A percentile compares a stretch with the other conserved stretches of the same genome.
These are phyloP conservation scores for Metschnikowia kofuensis DNA, from an alignment of 805 yeast species.

Conservation along the genomic window DNA sequence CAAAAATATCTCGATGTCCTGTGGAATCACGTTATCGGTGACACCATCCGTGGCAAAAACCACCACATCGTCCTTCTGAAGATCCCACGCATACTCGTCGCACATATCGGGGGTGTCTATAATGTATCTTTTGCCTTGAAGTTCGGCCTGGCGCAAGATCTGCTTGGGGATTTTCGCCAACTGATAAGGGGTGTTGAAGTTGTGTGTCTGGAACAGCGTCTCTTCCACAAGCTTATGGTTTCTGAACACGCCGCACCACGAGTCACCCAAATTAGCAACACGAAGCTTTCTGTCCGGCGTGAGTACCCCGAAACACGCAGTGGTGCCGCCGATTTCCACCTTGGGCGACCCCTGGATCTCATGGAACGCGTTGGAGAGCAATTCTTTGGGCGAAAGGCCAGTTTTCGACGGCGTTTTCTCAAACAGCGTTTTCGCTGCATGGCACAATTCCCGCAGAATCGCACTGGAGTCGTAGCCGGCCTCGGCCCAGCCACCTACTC, in stretches of 20 bases:
- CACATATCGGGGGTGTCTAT: slow-evolving; percentile 69
- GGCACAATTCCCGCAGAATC: slow-evolving; percentile 76
- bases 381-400: slow-evolving; percentile 38
- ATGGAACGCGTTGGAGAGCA: slow-evolving; percentile 57
- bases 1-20: slow-evolving; percentile 68
- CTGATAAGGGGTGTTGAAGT: slow-evolving; percentile 90
- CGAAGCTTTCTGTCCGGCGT: slow-evolving; percentile 53
- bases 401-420: slow-evolving; percentile 12
- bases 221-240: slow-evolving; percentile 56
- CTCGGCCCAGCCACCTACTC: slow-evolving; percentile 97
- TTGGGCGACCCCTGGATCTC: slow-evolving; percentile 50
- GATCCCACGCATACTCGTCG: slow-evolving; percentile 61
- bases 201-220: slow-evolving; percentile 78
- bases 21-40: slow-evolving; percentile 74
- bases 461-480: slow-evolving; percentile 89
- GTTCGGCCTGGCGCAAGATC: slow-evolving; percentile 50
- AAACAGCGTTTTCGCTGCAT: slow-evolving; percentile 45
- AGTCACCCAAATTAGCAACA: slow-evolving; percentile 88
- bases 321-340: slow-evolving; percentile 89
- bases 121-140: slow-evolving; percentile 59
- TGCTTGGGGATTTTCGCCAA: slow-evolving; percentile 76
- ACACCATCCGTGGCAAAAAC: slow-evolving; percentile 93
- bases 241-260: slow-evolving; percentile 89
- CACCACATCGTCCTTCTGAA: slow-evolving; percentile 70
- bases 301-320: slow-evolving; percentile 81